phyloP scores from a whole-genome alignment of 768 basidiomycete species.

The Tricholoma furcatifolium region DNA sequence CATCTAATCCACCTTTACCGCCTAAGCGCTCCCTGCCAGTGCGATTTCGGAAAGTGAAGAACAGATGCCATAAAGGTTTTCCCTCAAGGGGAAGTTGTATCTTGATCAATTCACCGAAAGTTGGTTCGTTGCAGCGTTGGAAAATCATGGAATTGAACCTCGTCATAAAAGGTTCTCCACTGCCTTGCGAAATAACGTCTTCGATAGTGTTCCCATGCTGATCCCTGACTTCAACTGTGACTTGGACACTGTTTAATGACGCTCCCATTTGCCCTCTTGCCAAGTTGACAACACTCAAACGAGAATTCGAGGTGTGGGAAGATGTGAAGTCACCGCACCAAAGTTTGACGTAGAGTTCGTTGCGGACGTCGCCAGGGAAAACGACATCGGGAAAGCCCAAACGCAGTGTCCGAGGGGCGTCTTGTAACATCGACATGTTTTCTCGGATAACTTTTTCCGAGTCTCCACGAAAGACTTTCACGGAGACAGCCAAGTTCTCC shows the following conservation, averaged over 20 bases:
- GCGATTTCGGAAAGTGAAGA: conserved; percentile 90
- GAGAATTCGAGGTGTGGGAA: conserved; percentile 44
- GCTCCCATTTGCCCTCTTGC: conserved; percentile 56
- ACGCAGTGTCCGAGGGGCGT: conserved; percentile 77
- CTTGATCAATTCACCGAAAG: conserved; percentile 92
- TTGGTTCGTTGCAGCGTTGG: conserved; percentile 82
- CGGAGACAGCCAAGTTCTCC: conserved; percentile 79
- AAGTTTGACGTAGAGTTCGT: conserved; percentile 94
- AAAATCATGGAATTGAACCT: conserved; percentile 92
- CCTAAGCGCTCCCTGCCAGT: conserved; percentile 46
- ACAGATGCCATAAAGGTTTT: conserved; percentile 82
- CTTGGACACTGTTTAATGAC: conserved; percentile 73
- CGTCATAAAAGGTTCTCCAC: conserved; percentile 78
- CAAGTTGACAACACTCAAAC: conserved; percentile 62
- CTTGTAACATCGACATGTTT: conserved; percentile 80
- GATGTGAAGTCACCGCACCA: conserved; percentile 89
- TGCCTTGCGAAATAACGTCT: conserved; percentile 75
- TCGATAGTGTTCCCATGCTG: conserved; percentile 68
- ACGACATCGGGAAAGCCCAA: conserved; percentile 97
- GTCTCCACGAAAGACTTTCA: conserved; percentile 89
- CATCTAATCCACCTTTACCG: conserved; percentile 36
- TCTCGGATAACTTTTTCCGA: conserved; percentile 71
- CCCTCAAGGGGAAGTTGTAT: conserved; percentile 68
- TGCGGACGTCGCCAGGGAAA: conserved; percentile 88
- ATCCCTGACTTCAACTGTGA: conserved; percentile 84